Conservation (phyloP, 345 rosid species). For the Brassica juncea region DNA sequence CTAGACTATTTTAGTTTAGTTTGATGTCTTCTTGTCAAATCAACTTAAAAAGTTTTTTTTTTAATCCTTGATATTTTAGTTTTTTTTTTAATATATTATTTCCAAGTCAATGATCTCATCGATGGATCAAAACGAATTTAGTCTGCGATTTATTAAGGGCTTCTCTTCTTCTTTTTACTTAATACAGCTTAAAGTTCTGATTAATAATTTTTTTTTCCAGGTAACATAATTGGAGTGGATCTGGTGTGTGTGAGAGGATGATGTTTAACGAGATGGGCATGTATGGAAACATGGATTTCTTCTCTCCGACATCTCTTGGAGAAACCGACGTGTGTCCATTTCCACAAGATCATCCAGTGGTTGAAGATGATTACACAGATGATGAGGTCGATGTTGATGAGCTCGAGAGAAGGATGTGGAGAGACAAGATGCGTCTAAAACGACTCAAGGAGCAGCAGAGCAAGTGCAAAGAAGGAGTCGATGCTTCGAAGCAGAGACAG, state of each 20-base stretch:
- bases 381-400: conserved; percentile 73
- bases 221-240: neutral
- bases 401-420: conserved; percentile 84
- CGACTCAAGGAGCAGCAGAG: conserved; percentile 65
- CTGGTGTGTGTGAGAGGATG: conserved; percentile 19
- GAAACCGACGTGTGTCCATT: conserved; percentile 45
- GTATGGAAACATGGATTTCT: conserved; percentile 55
- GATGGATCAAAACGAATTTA: neutral
- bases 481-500: conserved; percentile 57
- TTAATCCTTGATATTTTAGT: neutral
- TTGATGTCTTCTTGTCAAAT: conserved; percentile 13
- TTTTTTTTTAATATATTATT: neutral
- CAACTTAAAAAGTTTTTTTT: neutral
- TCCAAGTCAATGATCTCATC: neutral
- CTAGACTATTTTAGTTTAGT: neutral
- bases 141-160: conserved; percentile 4
- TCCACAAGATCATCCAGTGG: conserved; percentile 45
- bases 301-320: conserved; percentile 43
- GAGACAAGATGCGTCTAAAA: conserved; percentile 62
- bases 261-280: conserved; percentile 64
- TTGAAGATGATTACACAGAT: conserved; percentile 63
- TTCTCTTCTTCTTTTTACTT: neutral
- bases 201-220: conserved; percentile 7
- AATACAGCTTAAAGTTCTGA: too few relatives aligned
- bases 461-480: conserved; percentile 52